Evolutionary conservation across 2,329 filamentous ascomycete genomes (phyloP).

Genomic region (Elsinoe ampelina): DNA sequence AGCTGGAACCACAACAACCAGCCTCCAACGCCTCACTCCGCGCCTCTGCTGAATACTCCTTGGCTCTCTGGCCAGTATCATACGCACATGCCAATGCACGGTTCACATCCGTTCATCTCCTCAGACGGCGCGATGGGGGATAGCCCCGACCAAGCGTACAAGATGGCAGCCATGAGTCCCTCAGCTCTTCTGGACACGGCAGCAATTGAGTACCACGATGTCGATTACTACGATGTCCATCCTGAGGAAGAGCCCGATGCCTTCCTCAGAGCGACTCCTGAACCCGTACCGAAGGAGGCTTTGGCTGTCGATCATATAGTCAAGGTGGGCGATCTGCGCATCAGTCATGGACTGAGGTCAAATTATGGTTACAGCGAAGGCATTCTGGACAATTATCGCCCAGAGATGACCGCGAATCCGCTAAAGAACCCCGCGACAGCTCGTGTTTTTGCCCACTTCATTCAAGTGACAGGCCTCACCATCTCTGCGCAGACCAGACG

Average conservation of each 20-base stretch:
- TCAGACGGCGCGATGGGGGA: background rate
- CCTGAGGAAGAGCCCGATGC: constrained; percentile 37
- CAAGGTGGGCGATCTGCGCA: constrained; percentile 5
- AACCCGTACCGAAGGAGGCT: background rate
- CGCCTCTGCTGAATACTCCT: background rate
- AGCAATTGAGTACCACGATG: constrained; percentile 38
- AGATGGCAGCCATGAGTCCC: constrained; percentile 15
- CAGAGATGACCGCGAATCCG: constrained; percentile 48
- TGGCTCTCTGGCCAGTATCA: background rate
- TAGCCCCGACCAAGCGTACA: background rate
- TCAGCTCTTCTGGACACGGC: constrained; percentile 28
- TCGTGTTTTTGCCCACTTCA: constrained; percentile 81
- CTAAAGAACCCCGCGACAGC: constrained; percentile 72
- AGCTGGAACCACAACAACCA: background rate
- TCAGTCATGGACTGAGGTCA: constrained; percentile 6
- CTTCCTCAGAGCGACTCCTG: constrained; percentile 10
- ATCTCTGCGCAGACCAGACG: constrained; percentile 71
- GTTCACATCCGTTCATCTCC: background rate
- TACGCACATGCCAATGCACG: background rate
- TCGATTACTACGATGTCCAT: constrained; percentile 42
- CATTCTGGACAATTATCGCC: constrained; percentile 36
- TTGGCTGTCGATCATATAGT: constrained; percentile 6
- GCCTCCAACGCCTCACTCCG: background rate
- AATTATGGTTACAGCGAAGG: constrained; percentile 24
- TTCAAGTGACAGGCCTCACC: constrained; percentile 82